Evolutionary conservation across 2,329 filamentous ascomycete species (phyloP).

Genomic region (Sclerotinia minor): DNA sequence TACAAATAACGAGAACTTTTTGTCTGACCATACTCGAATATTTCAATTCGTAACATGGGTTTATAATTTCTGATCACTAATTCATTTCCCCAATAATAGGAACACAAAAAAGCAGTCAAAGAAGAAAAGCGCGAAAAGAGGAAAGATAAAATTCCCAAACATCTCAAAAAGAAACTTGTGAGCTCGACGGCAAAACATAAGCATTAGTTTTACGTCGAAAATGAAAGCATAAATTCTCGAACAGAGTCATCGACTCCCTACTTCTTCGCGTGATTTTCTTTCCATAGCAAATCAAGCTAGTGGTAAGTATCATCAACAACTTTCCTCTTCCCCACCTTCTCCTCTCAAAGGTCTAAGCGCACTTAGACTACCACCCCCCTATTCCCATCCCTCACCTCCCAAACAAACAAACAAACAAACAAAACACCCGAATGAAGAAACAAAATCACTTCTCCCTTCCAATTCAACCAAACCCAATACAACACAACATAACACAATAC

Average conservation of each 20-base stretch:
- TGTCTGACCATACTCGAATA: slow-evolving; percentile 15
- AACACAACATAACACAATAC: too few relatives aligned
- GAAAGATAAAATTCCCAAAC: slow-evolving; percentile 94
- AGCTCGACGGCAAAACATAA: slow-evolving; percentile 47
- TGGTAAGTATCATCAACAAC: neutral
- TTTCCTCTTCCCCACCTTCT: neutral
- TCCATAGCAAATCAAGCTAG: neutral
- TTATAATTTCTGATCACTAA: neutral
- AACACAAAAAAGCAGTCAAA: slow-evolving; percentile 88
- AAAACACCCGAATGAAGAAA: slow-evolving; percentile 37
- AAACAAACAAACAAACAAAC: too few relatives aligned
- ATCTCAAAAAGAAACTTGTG: slow-evolving; percentile 87
- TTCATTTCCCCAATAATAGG: slow-evolving; percentile 38
- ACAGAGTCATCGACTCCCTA: neutral
- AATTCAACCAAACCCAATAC: neutral
- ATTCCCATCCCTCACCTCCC: too few relatives aligned
- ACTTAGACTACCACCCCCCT: too few relatives aligned
- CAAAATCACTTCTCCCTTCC: slow-evolving; percentile 29
- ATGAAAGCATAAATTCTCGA: slow-evolving; percentile 4
- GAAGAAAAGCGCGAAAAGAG: slow-evolving; percentile 93
- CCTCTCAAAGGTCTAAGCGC: neutral
- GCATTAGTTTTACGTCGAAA: slow-evolving; percentile 33
- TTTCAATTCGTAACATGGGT: neutral
- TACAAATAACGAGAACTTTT: slow-evolving; percentile 21
- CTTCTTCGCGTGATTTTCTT: neutral